phyloP scores from a whole-genome alignment of 169 alveolate species.

The Plasmodium adleri region DNA sequence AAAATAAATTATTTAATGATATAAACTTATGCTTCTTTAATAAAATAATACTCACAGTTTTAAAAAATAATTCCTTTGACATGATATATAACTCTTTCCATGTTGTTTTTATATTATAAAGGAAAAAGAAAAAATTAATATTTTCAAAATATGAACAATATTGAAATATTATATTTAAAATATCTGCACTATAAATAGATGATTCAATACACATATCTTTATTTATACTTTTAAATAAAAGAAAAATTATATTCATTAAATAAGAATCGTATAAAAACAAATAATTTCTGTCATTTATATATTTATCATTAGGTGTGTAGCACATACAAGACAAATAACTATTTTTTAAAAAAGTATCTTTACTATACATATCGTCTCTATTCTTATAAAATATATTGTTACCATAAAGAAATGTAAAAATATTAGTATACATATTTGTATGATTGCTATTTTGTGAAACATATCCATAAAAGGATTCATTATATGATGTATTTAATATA shows the following conservation, averaged over 20 bases:
- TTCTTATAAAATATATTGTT: too few relatives aligned
- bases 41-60: slow-evolving; percentile 55
- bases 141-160: slow-evolving; percentile 60
- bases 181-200: slow-evolving; percentile 67
- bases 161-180: slow-evolving; percentile 37
- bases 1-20: slow-evolving; percentile 39
- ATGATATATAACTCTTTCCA: slow-evolving; percentile 76
- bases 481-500: too few relatives aligned
- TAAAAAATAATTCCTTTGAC: slow-evolving; percentile 62
- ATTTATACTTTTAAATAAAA: slow-evolving; percentile 62
- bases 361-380: too few relatives aligned
- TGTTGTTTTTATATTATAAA: slow-evolving; percentile 66
- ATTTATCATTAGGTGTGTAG: slow-evolving; percentile 13
- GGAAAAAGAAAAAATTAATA: slow-evolving; percentile 69
- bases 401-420: too few relatives aligned
- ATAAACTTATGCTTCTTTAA: slow-evolving; percentile 36
- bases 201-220: slow-evolving; percentile 76
- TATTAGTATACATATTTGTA: too few relatives aligned
- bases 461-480: too few relatives aligned
- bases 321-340: slow-evolving; percentile 41
- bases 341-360: slow-evolving; percentile 6
- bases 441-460: too few relatives aligned
- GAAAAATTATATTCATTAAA: slow-evolving; percentile 46
- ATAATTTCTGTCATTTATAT: slow-evolving; percentile 8
- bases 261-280: slow-evolving; percentile 63